A percentile compares a stretch with the other conserved stretches of the same genome.
phyloP scores from a whole-genome alignment of 106 monocot species.

The Dioscorea alata region DNA sequence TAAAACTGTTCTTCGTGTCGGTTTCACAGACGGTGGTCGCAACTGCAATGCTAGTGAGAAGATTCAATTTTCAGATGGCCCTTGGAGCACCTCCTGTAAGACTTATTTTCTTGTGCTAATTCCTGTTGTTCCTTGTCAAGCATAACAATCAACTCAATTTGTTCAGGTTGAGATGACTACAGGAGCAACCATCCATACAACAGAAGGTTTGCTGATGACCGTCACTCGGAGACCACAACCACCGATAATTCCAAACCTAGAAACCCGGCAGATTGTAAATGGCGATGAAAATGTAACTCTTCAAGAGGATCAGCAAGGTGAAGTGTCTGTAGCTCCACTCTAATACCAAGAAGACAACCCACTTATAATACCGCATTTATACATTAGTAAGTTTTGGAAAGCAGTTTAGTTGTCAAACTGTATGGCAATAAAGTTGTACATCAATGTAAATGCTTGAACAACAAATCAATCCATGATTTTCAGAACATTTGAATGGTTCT shows the following conservation, averaged over 20 bases:
- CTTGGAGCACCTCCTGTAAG: constrained; percentile 72
- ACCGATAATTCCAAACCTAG: constrained; percentile 55
- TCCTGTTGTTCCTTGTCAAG: not conserved
- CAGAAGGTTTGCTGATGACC: constrained; percentile 80
- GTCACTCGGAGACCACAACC: constrained; percentile 54
- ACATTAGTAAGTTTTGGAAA: too few relatives aligned
- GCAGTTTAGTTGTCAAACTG: too few relatives aligned
- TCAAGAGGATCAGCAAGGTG: constrained; percentile 33
- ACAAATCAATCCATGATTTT: too few relatives aligned
- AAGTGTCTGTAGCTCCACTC: constrained; percentile 20
- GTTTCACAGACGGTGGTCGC: constrained; percentile 64
- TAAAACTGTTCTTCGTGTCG: not conserved
- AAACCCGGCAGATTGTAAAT: constrained; percentile 22
- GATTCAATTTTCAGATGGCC: constrained; percentile 89
- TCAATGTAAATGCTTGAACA: too few relatives aligned
- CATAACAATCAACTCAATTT: not conserved
- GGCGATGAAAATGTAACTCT: constrained; percentile 1
- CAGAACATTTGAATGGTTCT: too few relatives aligned
- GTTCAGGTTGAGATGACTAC: constrained; percentile 93
- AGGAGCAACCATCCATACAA: constrained; percentile 95
- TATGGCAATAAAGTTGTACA: too few relatives aligned
- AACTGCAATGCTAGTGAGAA: constrained; percentile 79
- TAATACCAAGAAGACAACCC: not conserved
- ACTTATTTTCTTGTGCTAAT: not conserved
- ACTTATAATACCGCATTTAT: too few relatives aligned